Evolutionary conservation across 2,329 filamentous ascomycete species (phyloP), one percentile per base, ranked within the genome.

Genomic region (Botrytis galanthina): DNA sequence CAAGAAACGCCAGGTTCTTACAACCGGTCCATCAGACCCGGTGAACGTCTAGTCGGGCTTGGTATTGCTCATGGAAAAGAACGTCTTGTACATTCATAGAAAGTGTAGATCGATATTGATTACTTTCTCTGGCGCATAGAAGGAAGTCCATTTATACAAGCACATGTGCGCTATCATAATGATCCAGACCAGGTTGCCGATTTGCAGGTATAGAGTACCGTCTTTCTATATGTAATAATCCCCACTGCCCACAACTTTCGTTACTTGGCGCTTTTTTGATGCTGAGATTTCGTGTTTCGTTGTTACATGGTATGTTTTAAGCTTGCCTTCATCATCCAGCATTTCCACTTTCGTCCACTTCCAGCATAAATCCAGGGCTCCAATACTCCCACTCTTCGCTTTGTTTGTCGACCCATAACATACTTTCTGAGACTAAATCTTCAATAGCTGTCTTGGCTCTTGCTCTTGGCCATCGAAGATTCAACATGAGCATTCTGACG

Each of bases 351-450:
- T 77, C 77, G 37, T 78, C 75, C 44, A 75, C 74, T 66, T 81
- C 80, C 26, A 81, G 77, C 80, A 95, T 93, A 75, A 92, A 93
- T 0, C 91, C 90, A 0, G 93, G 93, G 74, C 90, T 93, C 96
- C 96, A 99, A 79, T 98, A 99, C 83, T 98, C 95, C 82, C 91
- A 94, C 84, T 98, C 95, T 14, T 88, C 86, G 48, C 87, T 90
- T 83, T 98, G 94, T 77, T 89, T 90, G 82, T 99, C 96, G 9
- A 98, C 90, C 96, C 96, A 99, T 22, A 99, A 89, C 85, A 99
- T 89, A 70, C 94, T 94, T 79, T 97, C 94, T 0, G 91, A 90
- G 70, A 98, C 86, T 48, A 99, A 84, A 82, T 99, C 96, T 75
- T 98, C 94, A 70, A 98, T 88, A 2, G 95, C 94, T 0, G 96